Base-by-base conservation (phyloP, 306 rosid species). In the Geum urbanum region DNA sequence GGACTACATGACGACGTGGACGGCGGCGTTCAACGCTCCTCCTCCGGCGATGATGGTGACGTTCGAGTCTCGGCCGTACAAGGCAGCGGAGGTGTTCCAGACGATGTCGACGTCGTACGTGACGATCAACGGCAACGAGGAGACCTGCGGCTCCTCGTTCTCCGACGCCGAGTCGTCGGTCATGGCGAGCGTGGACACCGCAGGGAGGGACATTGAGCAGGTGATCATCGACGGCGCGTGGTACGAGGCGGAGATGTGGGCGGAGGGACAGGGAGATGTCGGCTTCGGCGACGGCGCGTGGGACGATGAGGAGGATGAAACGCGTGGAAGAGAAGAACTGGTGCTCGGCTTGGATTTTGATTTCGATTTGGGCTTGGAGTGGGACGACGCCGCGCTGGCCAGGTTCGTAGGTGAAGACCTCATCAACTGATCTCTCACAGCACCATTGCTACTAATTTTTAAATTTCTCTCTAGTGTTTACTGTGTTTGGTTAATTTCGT, bases 61-160 rank as follows among this genome's bases (percentile, higher is more conserved):
- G 76, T 90, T 90, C 2, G 27, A 24, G 27, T 24, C 80, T 80
- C 37, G 80, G 82, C 92, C 91, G 15, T 85, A 82, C 79, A 48
- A 80, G 1, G 57, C 88, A 58, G 77, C 86, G 43, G 12, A 72
- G 66, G 71, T 83, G 20, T 79, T 74, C 45, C 90, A 81, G 32
- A 81, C 87, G 55, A 63, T 75, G 39, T 79, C 88, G 22, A 78
- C 89, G 1, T 84, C 94, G 3, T 87, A 86, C 82, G 69, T 90
- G 7, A 87, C 94, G 5, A 84, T 90, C n/a, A 84, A 90, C 80
- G 86, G 85, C 20, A 85, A 87, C 72, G 91, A 90, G 76, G 94
- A 90, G 86, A 87, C 80, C 65, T 87, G 96, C 57, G 96, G 96
- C 5, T 86, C 96, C 11, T 87, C 96, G 18, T 90, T 85, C 72